Evolutionary conservation across 495 filamentous ascomycete species (phyloP), one percentile per base, ranked within the genome.

Genomic region (Penicillium steckii): DNA sequence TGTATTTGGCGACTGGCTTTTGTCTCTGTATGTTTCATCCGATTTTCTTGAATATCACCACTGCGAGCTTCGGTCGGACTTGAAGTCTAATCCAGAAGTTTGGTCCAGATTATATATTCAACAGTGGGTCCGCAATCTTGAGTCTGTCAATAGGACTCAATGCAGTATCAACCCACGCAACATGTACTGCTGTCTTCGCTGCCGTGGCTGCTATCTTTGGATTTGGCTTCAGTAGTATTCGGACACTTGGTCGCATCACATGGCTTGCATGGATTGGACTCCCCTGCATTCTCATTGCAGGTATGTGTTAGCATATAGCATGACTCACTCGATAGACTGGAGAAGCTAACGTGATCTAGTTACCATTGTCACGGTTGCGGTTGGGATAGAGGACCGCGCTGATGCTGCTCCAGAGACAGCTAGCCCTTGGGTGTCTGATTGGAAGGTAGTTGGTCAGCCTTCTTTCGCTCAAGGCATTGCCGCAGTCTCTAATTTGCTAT

Each of bases 81-180:
- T 27, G 26, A 10, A 27, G 26, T 27, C 4, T 27, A 27, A 4
- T 5, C 26, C 26, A 27, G 26, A 27, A 27, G 26, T 4, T 27
- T 27, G 2, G 2, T 37, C 3, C 33, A 49, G 46, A 49, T 41
- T 67, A 55, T 42, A 57, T 67, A 6, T 69, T 72, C 33, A 51
- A 61, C 19, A 42, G 54, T 19, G 70, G 61, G 12, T 67, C 67
- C 13, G 70, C 52, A 55, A 79, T 89, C 30, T 72, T 90, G n/a
- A 83, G 83, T 0, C 84, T 88, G 55, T 81, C 80, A 6, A 88
- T 91, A 61, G 82, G 83, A 54, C 73, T 90, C 55, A 84, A 85
- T 30, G 80, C 75, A 25, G 65, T 91, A 25, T 82, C 85, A 1
- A 62, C 76, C 1, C 78, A 88, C 61, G 81, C 67, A 2, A 64